Evolutionary conservation across 176 grass and related monocot genomes (phyloP).

Genomic region (Stipa capillata): DNA sequence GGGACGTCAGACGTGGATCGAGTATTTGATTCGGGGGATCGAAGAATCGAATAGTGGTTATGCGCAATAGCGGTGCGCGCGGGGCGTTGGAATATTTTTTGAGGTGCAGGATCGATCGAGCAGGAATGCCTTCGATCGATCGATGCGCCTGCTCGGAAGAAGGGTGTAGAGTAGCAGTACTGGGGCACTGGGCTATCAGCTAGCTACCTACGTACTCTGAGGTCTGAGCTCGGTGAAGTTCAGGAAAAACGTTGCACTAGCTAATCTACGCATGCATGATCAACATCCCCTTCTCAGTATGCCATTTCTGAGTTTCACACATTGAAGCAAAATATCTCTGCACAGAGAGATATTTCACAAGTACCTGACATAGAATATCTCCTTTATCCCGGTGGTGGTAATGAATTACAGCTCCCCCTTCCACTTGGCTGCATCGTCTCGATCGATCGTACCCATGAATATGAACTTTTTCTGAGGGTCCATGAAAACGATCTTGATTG

Average conservation of each 20-base stretch:
- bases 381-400: background rate
- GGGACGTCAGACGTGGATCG: too few species aligned
- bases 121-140: background rate
- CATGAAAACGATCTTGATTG: conserved; percentile 1
- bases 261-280: too few species aligned
- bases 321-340: background rate
- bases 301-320: background rate
- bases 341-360: background rate
- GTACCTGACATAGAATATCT: background rate
- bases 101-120: background rate
- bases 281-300: too few species aligned
- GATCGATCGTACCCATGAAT: background rate
- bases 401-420: background rate
- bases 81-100: background rate
- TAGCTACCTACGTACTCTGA: background rate
- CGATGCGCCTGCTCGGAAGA: background rate
- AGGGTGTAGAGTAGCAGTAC: background rate
- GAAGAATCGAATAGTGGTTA: background rate
- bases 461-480: background rate
- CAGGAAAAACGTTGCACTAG: too few species aligned
- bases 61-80: background rate
- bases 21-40: conserved; percentile 22
- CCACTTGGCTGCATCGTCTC: background rate
- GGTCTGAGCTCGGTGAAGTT: background rate
- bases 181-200: background rate